Percentiles rank a stretch among this genome's conserved stretches.
phyloP scores from a whole-genome alignment of 331 rosid species.

The Stylosanthes scabra region DNA sequence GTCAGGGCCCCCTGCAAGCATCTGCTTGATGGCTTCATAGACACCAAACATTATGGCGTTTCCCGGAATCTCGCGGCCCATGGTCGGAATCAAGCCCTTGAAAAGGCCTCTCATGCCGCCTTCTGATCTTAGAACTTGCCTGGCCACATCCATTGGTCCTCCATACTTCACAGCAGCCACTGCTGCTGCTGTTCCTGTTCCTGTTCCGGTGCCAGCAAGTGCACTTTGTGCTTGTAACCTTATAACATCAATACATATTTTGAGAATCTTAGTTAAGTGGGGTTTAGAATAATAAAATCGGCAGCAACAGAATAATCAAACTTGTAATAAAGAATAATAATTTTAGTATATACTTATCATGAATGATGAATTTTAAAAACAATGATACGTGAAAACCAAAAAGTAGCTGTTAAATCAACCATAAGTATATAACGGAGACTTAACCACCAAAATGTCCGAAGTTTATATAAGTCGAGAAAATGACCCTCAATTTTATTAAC shows the following conservation, averaged over 20 bases:
- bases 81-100: constrained; percentile 87
- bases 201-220: constrained; percentile 61
- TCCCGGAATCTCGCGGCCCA: constrained; percentile 95
- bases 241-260: constrained; percentile 13
- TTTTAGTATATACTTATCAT: too few relatives aligned
- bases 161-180: constrained; percentile 79
- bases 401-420: too few relatives aligned
- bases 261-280: not conserved
- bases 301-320: too few relatives aligned
- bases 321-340: too few relatives aligned
- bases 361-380: too few relatives aligned
- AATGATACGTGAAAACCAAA: too few relatives aligned
- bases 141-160: constrained; percentile 96
- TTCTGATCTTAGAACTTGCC: constrained; percentile 81
- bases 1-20: constrained; percentile 82
- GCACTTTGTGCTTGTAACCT: constrained; percentile 98
- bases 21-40: constrained; percentile 81
- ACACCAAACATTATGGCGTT: constrained; percentile 92
- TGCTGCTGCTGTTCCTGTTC: constrained; percentile 12
- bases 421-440: too few relatives aligned
- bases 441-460: too few relatives aligned
- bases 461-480: too few relatives aligned
- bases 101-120: constrained; percentile 88
- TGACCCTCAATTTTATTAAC: too few relatives aligned
- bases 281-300: too few relatives aligned